Evolutionary conservation across 441 rosid species (phyloP), one percentile per base, ranked within the genome.

Genomic region (Pelargonium cotyledonis): DNA sequence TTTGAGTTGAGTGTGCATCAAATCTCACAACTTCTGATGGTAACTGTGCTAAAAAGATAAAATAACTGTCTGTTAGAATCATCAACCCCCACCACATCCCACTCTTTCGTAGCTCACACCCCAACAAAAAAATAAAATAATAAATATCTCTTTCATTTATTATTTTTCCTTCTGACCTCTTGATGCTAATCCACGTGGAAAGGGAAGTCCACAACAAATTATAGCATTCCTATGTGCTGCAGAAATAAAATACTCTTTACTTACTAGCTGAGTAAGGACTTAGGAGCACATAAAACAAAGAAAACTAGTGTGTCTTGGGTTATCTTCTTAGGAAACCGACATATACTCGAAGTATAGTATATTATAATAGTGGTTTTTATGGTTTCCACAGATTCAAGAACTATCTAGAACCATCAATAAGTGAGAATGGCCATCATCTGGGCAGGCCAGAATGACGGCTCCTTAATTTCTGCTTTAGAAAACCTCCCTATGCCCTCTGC

Each of bases 231-330:
- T 53, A 68, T 44, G 31, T 53, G 53, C 23, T 61, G 19, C 26
- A 23, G 26, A 23, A 23, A 23, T 35, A 41, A 18, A 49, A 66
- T 63, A 21, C 29, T 73, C 44, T 31, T 64, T 9, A 49, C 65
- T 15, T 4, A 49, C 11, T 71, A n/a, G 26, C 12, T 49, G 23
- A 69, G 18, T 44, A n/a, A n/a, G n/a, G n/a, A n/a, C n/a, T n/a
- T 66, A 31, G 65, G 26, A 69, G 35, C 55, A 49, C 5, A 49
- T n/a, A 11, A 49, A 1, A 44, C 62, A 69, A 49, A 70, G 60
- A 61, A 23, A 60, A 46, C 16, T 40, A 66, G 65, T 65, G 40
- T 58, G 57, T 18, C 62, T 57, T 58, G 8, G 31, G 63, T 19
- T 18, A 23, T 58, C 14, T 23, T 58, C 12, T 18, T 18, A 9